A percentile compares a stretch with the other conserved stretches of the same genome.
Conservation (phyloP, 2,329 filamentous ascomycete species). For the Colletotrichum shisoi region DNA sequence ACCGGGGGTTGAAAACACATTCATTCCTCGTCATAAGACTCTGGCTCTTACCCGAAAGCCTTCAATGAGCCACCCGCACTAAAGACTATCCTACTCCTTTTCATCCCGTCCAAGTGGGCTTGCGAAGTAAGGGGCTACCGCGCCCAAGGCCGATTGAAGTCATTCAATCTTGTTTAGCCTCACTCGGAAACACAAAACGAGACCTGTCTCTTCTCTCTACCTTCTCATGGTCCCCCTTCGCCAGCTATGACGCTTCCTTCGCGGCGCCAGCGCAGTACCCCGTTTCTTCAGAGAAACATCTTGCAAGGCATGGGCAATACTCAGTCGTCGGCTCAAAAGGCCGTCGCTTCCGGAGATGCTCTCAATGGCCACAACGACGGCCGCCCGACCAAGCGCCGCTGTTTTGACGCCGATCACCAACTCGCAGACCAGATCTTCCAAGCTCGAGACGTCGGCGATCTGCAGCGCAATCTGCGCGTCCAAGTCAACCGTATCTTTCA, state of each 20-base stretch:
- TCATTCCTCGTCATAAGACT: slow-evolving; percentile 9
- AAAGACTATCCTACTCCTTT: slow-evolving; percentile 15
- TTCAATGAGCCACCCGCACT: slow-evolving; percentile 25
- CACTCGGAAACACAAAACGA: slow-evolving; percentile 27
- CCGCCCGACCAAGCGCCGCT: slow-evolving; percentile 60
- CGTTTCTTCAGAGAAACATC: slow-evolving; percentile 63
- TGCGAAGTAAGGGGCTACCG: slow-evolving; percentile 24
- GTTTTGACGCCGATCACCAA: slow-evolving; percentile 49
- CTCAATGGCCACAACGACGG: slow-evolving; percentile 49
- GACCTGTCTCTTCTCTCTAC: slow-evolving; percentile 22
- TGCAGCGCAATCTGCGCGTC: slow-evolving; percentile 58
- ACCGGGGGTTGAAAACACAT: background rate
- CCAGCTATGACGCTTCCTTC: slow-evolving; percentile 59
- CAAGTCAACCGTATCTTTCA: slow-evolving; percentile 63
- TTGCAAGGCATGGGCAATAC: slow-evolving; percentile 58
- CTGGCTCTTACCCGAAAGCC: background rate
- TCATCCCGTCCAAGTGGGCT: slow-evolving; percentile 34
- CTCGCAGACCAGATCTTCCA: slow-evolving; percentile 49
- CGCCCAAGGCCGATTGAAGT: slow-evolving; percentile 21
- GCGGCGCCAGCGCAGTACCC: slow-evolving; percentile 58
- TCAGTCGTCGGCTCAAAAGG: slow-evolving; percentile 51
- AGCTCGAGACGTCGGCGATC: slow-evolving; percentile 46
- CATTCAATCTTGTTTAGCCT: slow-evolving; percentile 12
- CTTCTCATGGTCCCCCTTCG: slow-evolving; percentile 45
- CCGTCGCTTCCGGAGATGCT: slow-evolving; percentile 47